Base-by-base conservation (phyloP, 352 stramenopile genomes). In the Globisporangium polare region DNA sequence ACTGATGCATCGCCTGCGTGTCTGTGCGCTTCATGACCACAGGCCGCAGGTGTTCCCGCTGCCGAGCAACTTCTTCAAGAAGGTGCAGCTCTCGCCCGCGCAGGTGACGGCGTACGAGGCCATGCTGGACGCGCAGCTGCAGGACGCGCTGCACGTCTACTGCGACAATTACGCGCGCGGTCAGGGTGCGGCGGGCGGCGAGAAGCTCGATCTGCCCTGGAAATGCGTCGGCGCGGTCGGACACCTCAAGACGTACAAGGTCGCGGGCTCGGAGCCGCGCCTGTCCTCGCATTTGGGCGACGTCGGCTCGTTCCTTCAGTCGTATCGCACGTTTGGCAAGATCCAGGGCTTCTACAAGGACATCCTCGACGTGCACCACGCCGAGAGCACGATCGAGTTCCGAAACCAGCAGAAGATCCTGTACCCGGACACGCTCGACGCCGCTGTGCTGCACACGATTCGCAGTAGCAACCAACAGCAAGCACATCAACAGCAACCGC, bases 301-400 rank as follows among this genome's bases (percentile, higher is more conserved):
- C 15, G 50, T 56, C 18, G 22, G 22, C 45, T 69, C 29, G 43
- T 69, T 46, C 18, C 27, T 83, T 24, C 74, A 74, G 60, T 74
- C 74, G 17, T 82, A 69, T 57, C 74, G 77, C 22, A 80, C 66
- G 15, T 80, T 81, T 31, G 77, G 77, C 1, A 69, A 64, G 6
- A 66, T 86, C 13, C 77, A 86, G 67, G 77, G 77, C 26, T 71
- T 75, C 55, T 83, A 80, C 59, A 64, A 67, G 13, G 74, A 82
- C 53, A 82, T 86, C 18, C 58, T 83, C 4, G 64, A 66, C n/a
- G 74, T 65, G 0, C 68, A 83, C 43, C 64, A 73, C 51, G 61
- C 77, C 3, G 62, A 68, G 2, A 83, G 66, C 45, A 75, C 72
- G 7, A 18, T 42, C 6, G 72, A 83, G 46, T 77, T 81, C 45